phyloP scores from a whole-genome alignment of 768 basidiomycete genomes.

The Agaricus bisporus region DNA sequence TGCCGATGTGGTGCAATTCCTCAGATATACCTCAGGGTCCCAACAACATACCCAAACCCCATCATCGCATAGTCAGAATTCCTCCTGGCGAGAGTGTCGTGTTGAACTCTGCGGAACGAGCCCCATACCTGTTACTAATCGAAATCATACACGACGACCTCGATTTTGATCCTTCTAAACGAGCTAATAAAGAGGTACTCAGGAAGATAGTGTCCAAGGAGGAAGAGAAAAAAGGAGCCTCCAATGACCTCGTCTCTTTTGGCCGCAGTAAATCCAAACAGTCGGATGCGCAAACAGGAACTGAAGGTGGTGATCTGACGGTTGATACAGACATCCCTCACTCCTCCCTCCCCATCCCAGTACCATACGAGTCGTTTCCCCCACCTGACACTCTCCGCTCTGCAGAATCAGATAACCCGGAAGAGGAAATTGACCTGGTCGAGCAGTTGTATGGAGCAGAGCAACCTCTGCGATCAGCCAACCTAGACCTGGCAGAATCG shows the following conservation, averaged over 20 bases:
- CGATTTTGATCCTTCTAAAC: constrained; percentile 82
- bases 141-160: constrained; percentile 89
- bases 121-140: constrained; percentile 87
- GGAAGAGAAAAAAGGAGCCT: constrained; percentile 50
- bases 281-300: constrained; percentile 16
- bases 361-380: constrained; percentile 3
- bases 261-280: constrained; percentile 17
- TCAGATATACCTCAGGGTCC: constrained; percentile 46
- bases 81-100: constrained; percentile 98
- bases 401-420: constrained; percentile 29
- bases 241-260: constrained; percentile 48
- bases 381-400: constrained; percentile 16
- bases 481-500: constrained; percentile 78
- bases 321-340: neutral
- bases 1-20: constrained; percentile 83
- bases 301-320: constrained; percentile 23
- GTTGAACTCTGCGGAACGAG: constrained; percentile 94
- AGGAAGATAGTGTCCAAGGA: constrained; percentile 71
- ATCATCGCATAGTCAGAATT: constrained; percentile 94
- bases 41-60: constrained; percentile 48
- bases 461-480: constrained; percentile 60
- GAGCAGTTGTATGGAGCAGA: constrained; percentile 90
- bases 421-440: constrained; percentile 91
- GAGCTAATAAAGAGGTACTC: constrained; percentile 81
- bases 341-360: neutral